Base-by-base conservation (phyloP, 2,329 filamentous ascomycete species). In the Claviceps capensis region DNA sequence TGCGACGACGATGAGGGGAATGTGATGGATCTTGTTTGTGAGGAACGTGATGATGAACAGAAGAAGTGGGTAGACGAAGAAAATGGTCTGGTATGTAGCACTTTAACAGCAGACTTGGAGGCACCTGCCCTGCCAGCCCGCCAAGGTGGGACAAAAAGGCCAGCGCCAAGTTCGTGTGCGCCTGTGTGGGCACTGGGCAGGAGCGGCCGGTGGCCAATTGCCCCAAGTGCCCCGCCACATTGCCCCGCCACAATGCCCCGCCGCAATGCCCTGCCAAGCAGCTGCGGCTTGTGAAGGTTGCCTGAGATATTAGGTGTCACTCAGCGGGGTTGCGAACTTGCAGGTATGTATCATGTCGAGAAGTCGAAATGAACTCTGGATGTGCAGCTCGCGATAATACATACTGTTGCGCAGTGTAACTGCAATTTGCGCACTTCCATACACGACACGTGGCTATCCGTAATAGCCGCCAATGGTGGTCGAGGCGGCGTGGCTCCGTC, bases 41-140 rank as follows among this genome's bases (percentile, higher is more conserved):
- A 40, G 46, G 51, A 34, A 34, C 30, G 30, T 44, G 43, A 50
- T 47, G 43, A 34, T 34, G 30, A 34, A 26, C 47, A 7, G 40
- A 48, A 46, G 48, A 49, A 47, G 48, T 51, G 53, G 53, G 51
- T 43, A 45, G 48, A 36, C 38, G 48, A 47, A 50, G 47, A 53
- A 52, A 49, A 41, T 45, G 44, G 45, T 19, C 45, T 47, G 26
- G 38, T 14, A 45, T 38, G 42, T 17, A 49, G 49, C 42, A 23
- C 44, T 40, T 40, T 47, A 38, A 13, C 13, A 45, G 42, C 36
- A n/a, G n/a, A 26, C 37, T 7, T 40, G 16, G 38, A 40, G 26
- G 45, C 40, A 48, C 30, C 42, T 50, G 49, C 30, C 49, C 47
- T 30, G 48, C 22, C 47, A 30, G 22, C 40, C 36, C 11, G 16